Evolutionary conservation across 2,329 filamentous ascomycete species (phyloP), one percentile per base, ranked within the genome.

Genomic region (Botrytis fabae): DNA sequence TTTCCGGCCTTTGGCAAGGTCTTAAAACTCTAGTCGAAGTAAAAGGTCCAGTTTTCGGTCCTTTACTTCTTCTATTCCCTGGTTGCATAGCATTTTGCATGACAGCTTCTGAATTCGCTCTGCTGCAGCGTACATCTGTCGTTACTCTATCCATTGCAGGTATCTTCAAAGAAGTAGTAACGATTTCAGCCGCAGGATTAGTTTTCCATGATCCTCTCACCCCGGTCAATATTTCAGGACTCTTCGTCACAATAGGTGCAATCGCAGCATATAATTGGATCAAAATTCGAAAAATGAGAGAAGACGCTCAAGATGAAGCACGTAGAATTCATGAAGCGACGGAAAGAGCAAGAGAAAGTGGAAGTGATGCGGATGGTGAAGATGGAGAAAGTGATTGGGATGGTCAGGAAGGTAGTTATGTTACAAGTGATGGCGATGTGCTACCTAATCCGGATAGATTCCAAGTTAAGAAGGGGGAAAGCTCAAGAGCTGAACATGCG

Each of bases 151-250:
- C 93, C 69, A 98, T 99, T 78, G 97, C 95, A 75, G 96, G 96
- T 75, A 98, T 99, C 75, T 98, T 99, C 86, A 99, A 99, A 82
- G 96, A 99, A 84, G 96, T 98, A 59, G 91, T 99, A 72, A 99
- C 96, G 22, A 98, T 99, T 79, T 91, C 90, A 59, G 94, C 94
- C 0, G 95, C 95, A 0, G 92, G 94, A 14, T 82, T 97, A 42
- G 90, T 97, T 6, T 99, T 98, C 84, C 89, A 96, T 78, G 96
- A 99, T 81, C 89, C 88, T 66, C 88, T 99, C 63, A 98, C 95
- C 0, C 85, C 91, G 0, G 89, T 99, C 84, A 99, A 99, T 81
- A 85, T 98, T 16, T 88, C 92, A 25, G 96, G 96, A 12, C 85
- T 99, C 20, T 80, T 97, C n/a, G 90, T 97, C 68, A 99, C 96